Evolutionary conservation across 163 green algal genomes (phyloP), one percentile per base, ranked within the genome.

Genomic region (Chloroidium sp.): DNA sequence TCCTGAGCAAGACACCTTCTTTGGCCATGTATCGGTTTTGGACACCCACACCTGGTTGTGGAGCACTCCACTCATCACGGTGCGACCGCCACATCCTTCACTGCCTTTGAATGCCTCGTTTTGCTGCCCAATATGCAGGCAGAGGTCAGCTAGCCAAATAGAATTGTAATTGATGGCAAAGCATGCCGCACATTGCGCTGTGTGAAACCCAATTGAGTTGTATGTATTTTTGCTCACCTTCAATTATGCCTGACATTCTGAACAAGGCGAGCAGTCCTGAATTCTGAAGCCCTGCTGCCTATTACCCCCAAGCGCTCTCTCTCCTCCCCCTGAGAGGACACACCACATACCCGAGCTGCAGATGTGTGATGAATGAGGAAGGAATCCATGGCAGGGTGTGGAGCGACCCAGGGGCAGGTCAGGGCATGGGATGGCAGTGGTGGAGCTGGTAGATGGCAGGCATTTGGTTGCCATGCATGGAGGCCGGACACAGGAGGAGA

Each of bases 1-100:
- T 59, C 13, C 64, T 2, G 76, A 80, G 2, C 57, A 69, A 1
- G 76, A 78, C 64, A 60, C 78, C 57, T 85, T 82, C 79, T 82
- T 80, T 64, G 75, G 72, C 76, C 79, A 67, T 74, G 61, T 84
- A 58, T 74, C 81, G 13, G 1, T 88, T 59, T 77, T 88, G 8
- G 84, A 88, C 81, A 88, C 84, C 1, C 64, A 68, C 36, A 84
- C 81, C 13, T 88, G 84, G 84, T 69, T 64, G 64, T 87, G 84
- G 84, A 79, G 4, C 78, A 80, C 62, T 1, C 80, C 80, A 36
- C 68, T 77, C 10, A 58, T 85, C 4, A 75, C 81, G 84, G 84
- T 83, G 72, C 67, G 6, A 6, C 10, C 67, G 6, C 10, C 36
- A 36, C 36, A 36, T 72, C 67, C 67, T 10, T 10, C 67, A 72